Evolutionary conservation across 306 rosid genomes (phyloP).

Genomic region (Vigna angularis): DNA sequence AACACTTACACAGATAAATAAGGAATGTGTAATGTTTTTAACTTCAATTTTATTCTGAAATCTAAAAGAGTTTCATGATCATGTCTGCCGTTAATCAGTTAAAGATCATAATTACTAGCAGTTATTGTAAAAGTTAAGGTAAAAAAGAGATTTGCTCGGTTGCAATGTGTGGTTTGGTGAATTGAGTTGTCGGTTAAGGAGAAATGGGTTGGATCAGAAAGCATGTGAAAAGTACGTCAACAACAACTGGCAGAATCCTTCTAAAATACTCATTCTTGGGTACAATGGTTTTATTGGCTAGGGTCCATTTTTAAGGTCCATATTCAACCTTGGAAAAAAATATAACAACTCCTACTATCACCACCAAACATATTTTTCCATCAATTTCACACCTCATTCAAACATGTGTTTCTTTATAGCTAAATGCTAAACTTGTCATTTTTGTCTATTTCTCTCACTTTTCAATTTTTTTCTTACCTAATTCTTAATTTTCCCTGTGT

Average conservation of each 20-base stretch:
- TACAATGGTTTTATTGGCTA: conserved; percentile 21
- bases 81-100: too few species aligned
- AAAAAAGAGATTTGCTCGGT: not conserved
- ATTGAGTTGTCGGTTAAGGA: conserved; percentile 24
- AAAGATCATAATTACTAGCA: too few species aligned
- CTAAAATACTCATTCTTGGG: conserved; percentile 57
- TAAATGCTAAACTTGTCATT: too few species aligned
- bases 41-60: too few species aligned
- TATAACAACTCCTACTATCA: conserved; percentile 19
- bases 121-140: not conserved
- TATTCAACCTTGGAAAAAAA: conserved; percentile 35
- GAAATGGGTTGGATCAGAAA: conserved; percentile 59
- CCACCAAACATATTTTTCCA: too few species aligned
- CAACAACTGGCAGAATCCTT: conserved; percentile 59
- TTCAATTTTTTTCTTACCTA: too few species aligned
- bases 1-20: not conserved
- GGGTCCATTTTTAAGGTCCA: conserved; percentile 44
- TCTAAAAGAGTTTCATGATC: too few species aligned
- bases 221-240: conserved; percentile 62
- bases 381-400: not conserved
- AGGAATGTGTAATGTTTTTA: not conserved
- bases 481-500: too few species aligned
- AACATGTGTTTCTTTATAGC: not conserved
- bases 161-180: conserved; percentile 53
- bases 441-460: too few species aligned